These are phyloP conservation scores for Pseudocohnilembus persalinus DNA, from an alignment of 169 alveolate species.

Conservation along the genomic window DNA sequence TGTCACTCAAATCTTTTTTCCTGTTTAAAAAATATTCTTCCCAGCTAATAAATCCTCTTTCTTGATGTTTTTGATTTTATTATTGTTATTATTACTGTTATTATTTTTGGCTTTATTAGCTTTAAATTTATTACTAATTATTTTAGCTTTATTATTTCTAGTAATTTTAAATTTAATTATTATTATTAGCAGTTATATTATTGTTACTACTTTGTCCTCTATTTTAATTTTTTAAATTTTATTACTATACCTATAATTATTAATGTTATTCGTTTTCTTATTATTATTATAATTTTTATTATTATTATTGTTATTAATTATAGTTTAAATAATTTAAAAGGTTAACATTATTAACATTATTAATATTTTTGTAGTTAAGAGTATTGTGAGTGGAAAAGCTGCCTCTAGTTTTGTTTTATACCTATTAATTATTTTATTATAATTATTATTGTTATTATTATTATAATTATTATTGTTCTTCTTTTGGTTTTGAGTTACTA, in stretches of 20 bases:
- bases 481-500: no score
- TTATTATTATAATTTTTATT: no score
- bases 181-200: not conserved
- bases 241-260: not conserved
- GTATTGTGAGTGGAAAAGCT: not conserved
- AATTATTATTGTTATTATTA: no score
- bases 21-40: not conserved
- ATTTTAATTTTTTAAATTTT: no score
- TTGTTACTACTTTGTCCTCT: not conserved
- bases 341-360: no score
- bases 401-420: no score
- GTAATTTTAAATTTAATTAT: no score
- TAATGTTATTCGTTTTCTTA: not conserved
- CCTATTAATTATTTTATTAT: no score
- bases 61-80: not conserved
- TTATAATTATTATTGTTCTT: no score
- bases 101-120: not conserved
- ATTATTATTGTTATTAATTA: no score
- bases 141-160: no score
- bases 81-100: not conserved
- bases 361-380: not conserved
- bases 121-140: no score
- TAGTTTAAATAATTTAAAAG: not conserved
- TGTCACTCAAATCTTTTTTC: not conserved
- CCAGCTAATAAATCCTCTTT: not conserved